These are phyloP conservation scores for Cladobotryum protrusum DNA, from an alignment of 2,329 filamentous ascomycete species.

Conservation along the genomic window DNA sequence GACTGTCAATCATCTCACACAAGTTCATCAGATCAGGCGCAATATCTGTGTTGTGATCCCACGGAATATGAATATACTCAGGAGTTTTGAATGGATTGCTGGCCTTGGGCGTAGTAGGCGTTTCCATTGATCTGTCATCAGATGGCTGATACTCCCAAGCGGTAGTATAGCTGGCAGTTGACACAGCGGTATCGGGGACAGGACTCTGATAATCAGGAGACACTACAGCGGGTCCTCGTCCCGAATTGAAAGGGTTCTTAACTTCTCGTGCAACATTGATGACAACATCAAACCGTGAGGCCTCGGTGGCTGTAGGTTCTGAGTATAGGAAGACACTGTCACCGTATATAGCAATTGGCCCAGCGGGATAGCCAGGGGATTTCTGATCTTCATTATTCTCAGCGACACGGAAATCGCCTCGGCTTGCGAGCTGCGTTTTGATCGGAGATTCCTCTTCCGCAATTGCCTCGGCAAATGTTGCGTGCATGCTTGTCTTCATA, in stretches of 20 bases:
- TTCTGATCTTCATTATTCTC: constrained; percentile 73
- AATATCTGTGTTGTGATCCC: constrained; percentile 87
- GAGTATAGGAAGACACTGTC: constrained; percentile 73
- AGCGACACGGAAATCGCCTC: constrained; percentile 54
- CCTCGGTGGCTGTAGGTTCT: constrained; percentile 73
- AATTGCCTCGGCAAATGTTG: constrained; percentile 38
- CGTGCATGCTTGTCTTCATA: constrained; percentile 35
- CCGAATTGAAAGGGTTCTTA: constrained; percentile 60
- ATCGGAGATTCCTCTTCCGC: constrained; percentile 54
- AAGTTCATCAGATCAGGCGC: constrained; percentile 68
- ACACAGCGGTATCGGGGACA: constrained; percentile 49
- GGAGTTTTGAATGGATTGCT: constrained; percentile 45
- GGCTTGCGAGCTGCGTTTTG: constrained; percentile 54
- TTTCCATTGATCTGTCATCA: constrained; percentile 33
- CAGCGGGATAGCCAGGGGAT: constrained; percentile 74
- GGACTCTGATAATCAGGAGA: no score
- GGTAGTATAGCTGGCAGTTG: constrained; percentile 52
- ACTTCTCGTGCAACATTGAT: constrained; percentile 83
- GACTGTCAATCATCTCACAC: constrained; percentile 69
- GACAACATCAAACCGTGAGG: constrained; percentile 71
- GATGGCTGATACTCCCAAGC: constrained; percentile 50
- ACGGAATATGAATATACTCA: constrained; percentile 81
- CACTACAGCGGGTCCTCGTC: constrained; percentile 18
- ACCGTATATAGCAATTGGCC: constrained; percentile 74
- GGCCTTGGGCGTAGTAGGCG: constrained; percentile 52